Percentiles rank a stretch among this genome's conserved stretches.
Evolutionary conservation across 164 flowering plant genomes (phyloP).

Genomic region (Aristolochia californica): DNA sequence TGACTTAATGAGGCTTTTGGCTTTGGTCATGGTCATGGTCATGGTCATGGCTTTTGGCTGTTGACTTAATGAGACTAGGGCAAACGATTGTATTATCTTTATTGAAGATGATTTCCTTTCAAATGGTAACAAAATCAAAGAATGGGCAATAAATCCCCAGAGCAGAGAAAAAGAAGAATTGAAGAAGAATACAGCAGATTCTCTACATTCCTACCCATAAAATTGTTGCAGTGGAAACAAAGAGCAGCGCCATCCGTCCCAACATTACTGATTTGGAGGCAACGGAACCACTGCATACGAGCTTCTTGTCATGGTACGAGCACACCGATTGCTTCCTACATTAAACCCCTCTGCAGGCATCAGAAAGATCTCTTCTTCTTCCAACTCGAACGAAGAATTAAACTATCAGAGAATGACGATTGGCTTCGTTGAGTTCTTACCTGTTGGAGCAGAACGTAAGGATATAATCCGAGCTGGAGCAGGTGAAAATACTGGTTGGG

Average conservation of each 20-base stretch:
- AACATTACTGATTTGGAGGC: conserved; percentile 18
- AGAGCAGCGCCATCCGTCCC: conserved; percentile 24
- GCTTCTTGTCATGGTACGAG: conserved; percentile 56
- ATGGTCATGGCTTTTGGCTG: too few relatives aligned
- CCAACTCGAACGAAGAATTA: background rate
- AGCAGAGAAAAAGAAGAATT: too few relatives aligned
- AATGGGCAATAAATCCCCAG: too few relatives aligned
- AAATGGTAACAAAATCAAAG: too few relatives aligned
- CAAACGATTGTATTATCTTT: too few relatives aligned
- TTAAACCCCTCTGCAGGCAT: background rate
- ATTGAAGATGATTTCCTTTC: too few relatives aligned
- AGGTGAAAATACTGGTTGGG: conserved; percentile 71
- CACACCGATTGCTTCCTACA: conserved; percentile 60
- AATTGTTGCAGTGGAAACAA: conserved; percentile 8
- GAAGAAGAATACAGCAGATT: too few relatives aligned
- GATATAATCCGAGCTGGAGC: conserved; percentile 60
- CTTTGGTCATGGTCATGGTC: too few relatives aligned
- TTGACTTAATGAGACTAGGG: too few relatives aligned
- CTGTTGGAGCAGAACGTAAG: conserved; percentile 65
- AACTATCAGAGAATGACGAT: too few relatives aligned
- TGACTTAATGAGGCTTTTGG: too few relatives aligned
- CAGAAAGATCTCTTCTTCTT: background rate
- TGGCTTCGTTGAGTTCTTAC: conserved; percentile 17
- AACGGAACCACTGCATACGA: conserved; percentile 47
- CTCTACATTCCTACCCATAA: conserved; percentile 14